Percentiles rank a stretch among this genome's conserved stretches.
Evolutionary conservation across 805 yeast species (phyloP).

Genomic region (Candida railenensis): DNA sequence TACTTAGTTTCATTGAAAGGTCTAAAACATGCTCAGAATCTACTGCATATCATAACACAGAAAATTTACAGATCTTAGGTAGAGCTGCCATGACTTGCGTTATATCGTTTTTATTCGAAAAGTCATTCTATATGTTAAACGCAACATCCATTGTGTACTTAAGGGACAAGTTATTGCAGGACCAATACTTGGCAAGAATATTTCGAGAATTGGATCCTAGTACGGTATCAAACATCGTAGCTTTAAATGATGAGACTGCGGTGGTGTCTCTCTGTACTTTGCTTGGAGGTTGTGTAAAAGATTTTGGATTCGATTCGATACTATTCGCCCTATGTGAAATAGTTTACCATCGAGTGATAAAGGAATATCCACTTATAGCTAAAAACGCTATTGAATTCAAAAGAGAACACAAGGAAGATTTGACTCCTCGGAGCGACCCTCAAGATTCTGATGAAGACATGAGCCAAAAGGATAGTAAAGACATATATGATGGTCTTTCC

Average conservation of each 20-base stretch:
- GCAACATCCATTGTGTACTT: constrained; percentile 55
- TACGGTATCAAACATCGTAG: constrained; percentile 20
- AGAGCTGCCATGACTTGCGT: constrained; percentile 53
- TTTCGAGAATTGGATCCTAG: constrained; percentile 48
- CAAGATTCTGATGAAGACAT: neutral
- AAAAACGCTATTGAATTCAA: constrained; percentile 33
- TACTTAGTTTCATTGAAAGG: constrained; percentile 47
- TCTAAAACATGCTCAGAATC: constrained; percentile 63
- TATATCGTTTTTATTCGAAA: constrained; percentile 61
- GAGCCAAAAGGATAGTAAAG: constrained; percentile 6
- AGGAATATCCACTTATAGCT: constrained; percentile 66
- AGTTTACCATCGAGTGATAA: constrained; percentile 56
- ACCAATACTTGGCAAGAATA: constrained; percentile 42
- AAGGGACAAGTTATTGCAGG: constrained; percentile 42
- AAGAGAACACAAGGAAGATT: neutral
- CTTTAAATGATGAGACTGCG: constrained; percentile 50
- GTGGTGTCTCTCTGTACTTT: constrained; percentile 54
- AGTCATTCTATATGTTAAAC: constrained; percentile 54
- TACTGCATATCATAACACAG: constrained; percentile 25
- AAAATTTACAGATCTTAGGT: constrained; percentile 59
- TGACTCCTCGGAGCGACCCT: neutral
- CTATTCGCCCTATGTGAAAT: constrained; percentile 66
- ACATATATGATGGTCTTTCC: constrained; percentile 8
- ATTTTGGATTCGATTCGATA: constrained; percentile 77
- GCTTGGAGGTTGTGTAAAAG: constrained; percentile 70